phyloP scores from a whole-genome alignment of 2,329 filamentous ascomycete species.

The Beauveria sp. region DNA sequence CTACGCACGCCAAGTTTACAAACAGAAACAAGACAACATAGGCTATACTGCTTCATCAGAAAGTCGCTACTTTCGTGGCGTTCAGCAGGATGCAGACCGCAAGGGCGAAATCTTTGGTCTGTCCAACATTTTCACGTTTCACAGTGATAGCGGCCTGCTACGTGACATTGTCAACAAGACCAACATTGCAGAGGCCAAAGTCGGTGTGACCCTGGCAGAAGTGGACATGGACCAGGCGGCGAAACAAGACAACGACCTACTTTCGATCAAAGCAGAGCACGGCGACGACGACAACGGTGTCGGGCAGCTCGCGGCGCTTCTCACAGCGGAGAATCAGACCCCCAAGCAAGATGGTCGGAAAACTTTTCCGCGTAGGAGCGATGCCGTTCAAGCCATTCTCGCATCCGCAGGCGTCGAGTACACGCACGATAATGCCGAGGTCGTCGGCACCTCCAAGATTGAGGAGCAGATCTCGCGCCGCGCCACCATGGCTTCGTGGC shows the following conservation, averaged over 20 bases:
- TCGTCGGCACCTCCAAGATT: constrained; percentile 86
- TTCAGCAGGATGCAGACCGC: constrained; percentile 73
- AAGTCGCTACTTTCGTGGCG: constrained; percentile 88
- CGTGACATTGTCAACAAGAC: constrained; percentile 98
- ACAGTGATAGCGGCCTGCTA: constrained; percentile 70
- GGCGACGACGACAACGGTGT: constrained; percentile 59
- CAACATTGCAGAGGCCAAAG: constrained; percentile 87
- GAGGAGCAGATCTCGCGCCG: constrained; percentile 75
- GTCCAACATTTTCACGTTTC: constrained; percentile 76
- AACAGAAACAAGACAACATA: constrained; percentile 97
- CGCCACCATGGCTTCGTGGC: constrained; percentile 55
- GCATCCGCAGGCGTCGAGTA: constrained; percentile 85
- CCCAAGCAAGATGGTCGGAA: constrained; percentile 26
- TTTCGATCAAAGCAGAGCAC: constrained; percentile 37
- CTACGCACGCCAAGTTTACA: constrained; percentile 99
- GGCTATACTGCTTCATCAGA: constrained; percentile 90
- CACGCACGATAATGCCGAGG: constrained; percentile 92
- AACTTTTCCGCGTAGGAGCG: constrained; percentile 42
- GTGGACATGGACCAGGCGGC: constrained; percentile 60
- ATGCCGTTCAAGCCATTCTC: constrained; percentile 84
- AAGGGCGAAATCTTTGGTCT: constrained; percentile 94
- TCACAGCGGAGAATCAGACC: constrained; percentile 40
- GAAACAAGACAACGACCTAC: constrained; percentile 42
- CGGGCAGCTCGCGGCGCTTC: constrained; percentile 57
- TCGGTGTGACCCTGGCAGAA: constrained; percentile 72